Evolutionary conservation across 331 rosid genomes (phyloP), one percentile per base, ranked within the genome.

Genomic region (Spiraea crenata): DNA sequence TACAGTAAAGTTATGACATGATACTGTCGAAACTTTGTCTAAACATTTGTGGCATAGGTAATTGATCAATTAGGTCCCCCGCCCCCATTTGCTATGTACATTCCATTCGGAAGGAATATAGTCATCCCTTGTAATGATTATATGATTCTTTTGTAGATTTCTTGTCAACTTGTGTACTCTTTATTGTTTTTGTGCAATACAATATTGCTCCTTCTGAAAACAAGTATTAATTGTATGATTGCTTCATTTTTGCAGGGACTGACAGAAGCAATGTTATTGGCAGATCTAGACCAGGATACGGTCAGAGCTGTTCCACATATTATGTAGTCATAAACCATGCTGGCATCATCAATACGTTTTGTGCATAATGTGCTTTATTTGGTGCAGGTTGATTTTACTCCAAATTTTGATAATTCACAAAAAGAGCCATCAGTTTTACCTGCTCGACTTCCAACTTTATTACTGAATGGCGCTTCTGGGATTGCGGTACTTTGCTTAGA

Each of bases 381-480:
- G 52, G 63, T 77, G 74, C 92, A 93, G 99, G 96, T 93, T 80
- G 96, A 91, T 83, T 93, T 91, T 72, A 81, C 85, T 77, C 87
- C 95, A 59, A 93, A 93, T 84, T 93, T 93, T 75, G 99, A 93
- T 85, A 83, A 85, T 81, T 91, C 99, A 67, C 97, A 93, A 80
- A 89, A 86, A 80, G 99, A 93, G 77, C 97, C 99, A 25, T 84
- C 91, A 58, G 79, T 93, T 65, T 85, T 93, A 70, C 99, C 99
- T 35, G 89, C 99, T 76, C 97, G 99, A 14, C 91, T 93, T 68
- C 99, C 99, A 54, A 89, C 84, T 73, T 74, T 93, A 72, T 79
- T 93, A 83, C 80, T 93, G 82, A 93, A 93, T 78, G 99, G 99
- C 74, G 84, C 99, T 77, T 93, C 99, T 61, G 99, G 99, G 76